Evolutionary conservation across 139 green algal genomes (phyloP).

Genomic region (Chlorella ohadii): DNA sequence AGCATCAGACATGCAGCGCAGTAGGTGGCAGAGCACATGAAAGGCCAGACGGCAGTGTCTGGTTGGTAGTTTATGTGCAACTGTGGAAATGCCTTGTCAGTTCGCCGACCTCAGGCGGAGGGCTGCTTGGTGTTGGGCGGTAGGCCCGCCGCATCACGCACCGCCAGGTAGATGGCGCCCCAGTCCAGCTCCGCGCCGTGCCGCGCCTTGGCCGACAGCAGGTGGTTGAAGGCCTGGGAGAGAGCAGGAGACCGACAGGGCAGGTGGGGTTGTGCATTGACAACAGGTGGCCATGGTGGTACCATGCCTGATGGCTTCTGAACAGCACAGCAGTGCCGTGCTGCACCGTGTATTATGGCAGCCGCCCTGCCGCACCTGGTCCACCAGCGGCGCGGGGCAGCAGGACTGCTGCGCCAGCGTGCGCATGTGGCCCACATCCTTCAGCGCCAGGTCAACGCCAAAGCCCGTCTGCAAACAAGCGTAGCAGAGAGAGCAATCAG

Average conservation of each 20-base stretch:
- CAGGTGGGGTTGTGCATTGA: no score
- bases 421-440: conserved; percentile 43
- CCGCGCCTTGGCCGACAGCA: conserved; percentile 33
- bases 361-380: background rate
- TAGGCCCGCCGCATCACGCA: conserved; percentile 33
- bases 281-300: no score
- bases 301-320: no score
- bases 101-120: background rate
- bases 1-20: no score
- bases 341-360: no score
- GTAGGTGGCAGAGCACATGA: no score
- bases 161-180: conserved; percentile 30
- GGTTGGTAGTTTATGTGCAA: no score
- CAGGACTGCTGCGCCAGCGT: background rate
- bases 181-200: conserved; percentile 33
- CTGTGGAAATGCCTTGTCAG: no score
- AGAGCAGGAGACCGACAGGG: no score
- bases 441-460: conserved; percentile 37
- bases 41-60: no score
- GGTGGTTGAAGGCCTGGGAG: background rate
- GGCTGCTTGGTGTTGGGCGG: background rate
- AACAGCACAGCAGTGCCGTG: no score
- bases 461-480: conserved; percentile 30
- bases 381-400: conserved; percentile 38
- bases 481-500: background rate